Evolutionary conservation across 441 rosid species (phyloP).

Genomic region (Brassica balearica): DNA sequence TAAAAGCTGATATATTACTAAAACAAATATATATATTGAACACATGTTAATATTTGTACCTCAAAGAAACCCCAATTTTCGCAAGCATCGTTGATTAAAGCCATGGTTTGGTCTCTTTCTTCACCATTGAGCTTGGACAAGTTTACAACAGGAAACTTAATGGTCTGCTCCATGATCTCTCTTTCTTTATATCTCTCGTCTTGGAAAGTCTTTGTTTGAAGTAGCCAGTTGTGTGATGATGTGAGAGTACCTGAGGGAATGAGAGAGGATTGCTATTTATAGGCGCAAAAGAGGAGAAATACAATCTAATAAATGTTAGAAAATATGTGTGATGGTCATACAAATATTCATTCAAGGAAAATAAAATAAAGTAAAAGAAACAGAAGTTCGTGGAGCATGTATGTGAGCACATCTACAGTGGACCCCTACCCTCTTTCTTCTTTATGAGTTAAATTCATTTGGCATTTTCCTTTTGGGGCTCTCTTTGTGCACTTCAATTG

Average conservation of each 20-base stretch:
- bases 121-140: slow-evolving; percentile 55
- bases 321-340: slow-evolving; percentile 26
- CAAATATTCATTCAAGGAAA: slow-evolving; percentile 17
- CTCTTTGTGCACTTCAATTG: slow-evolving; percentile 22
- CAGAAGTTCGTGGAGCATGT: slow-evolving; percentile 44
- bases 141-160: slow-evolving; percentile 59
- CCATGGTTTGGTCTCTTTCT: slow-evolving; percentile 56
- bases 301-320: background rate
- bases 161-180: slow-evolving; percentile 44
- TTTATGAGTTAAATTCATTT: slow-evolving; percentile 40
- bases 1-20: background rate
- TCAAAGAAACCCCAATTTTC: slow-evolving; percentile 96
- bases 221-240: slow-evolving; percentile 36
- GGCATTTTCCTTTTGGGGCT: slow-evolving; percentile 42
- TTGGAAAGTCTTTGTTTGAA: slow-evolving; percentile 18
- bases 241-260: slow-evolving; percentile 34
- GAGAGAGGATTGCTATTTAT: slow-evolving; percentile 50
- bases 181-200: slow-evolving; percentile 18
- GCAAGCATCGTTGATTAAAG: slow-evolving; percentile 71
- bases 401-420: slow-evolving; percentile 40
- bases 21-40: background rate
- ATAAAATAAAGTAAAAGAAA: slow-evolving; percentile 13
- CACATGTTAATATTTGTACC: slow-evolving; percentile 44
- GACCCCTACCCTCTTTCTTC: slow-evolving; percentile 34
- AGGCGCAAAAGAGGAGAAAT: slow-evolving; percentile 42